These are phyloP conservation scores for Colletotrichum sp. DNA, from an alignment of 2,329 filamentous ascomycete genomes.

Conservation along the genomic window DNA sequence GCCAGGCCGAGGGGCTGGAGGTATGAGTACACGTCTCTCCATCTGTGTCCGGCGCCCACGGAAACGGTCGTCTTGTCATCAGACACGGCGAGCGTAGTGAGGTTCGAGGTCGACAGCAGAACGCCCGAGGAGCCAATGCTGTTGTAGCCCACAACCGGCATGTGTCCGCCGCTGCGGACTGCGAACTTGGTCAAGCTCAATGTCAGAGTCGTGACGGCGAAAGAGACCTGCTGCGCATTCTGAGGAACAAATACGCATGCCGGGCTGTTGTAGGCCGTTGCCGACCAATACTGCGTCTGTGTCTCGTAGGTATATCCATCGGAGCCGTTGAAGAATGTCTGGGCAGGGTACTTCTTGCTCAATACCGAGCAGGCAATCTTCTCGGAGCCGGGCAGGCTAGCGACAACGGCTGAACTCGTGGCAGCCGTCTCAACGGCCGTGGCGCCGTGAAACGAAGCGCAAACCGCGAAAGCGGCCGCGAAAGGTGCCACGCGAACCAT, in stretches of 20 bases:
- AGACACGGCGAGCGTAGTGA: slow-evolving; percentile 34
- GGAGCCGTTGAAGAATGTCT: background rate
- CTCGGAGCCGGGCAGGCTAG: background rate
- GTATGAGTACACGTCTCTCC: slow-evolving; percentile 32
- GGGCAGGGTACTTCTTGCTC: background rate
- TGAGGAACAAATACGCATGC: slow-evolving; percentile 31
- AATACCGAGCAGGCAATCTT: background rate
- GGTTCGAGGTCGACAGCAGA: slow-evolving; percentile 38
- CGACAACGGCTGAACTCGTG: background rate
- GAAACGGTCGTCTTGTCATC: slow-evolving; percentile 29
- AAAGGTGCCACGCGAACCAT: background rate
- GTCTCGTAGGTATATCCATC: slow-evolving; percentile 6
- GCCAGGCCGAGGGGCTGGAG: slow-evolving; percentile 27
- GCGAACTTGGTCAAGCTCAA: slow-evolving; percentile 25
- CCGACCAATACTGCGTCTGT: slow-evolving; percentile 13
- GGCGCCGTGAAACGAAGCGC: background rate
- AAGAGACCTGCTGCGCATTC: slow-evolving; percentile 24
- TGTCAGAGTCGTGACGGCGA: slow-evolving; percentile 26
- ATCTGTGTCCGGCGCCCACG: slow-evolving; percentile 34
- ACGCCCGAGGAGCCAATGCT: slow-evolving; percentile 31
- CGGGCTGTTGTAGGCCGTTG: slow-evolving; percentile 8
- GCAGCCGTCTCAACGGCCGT: background rate
- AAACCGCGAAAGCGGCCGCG: background rate
- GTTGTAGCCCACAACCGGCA: slow-evolving; percentile 29
- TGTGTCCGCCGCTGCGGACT: slow-evolving; percentile 32